Conservation (phyloP, 2,329 filamentous ascomycete genomes). For the Didymella arachidicola region DNA sequence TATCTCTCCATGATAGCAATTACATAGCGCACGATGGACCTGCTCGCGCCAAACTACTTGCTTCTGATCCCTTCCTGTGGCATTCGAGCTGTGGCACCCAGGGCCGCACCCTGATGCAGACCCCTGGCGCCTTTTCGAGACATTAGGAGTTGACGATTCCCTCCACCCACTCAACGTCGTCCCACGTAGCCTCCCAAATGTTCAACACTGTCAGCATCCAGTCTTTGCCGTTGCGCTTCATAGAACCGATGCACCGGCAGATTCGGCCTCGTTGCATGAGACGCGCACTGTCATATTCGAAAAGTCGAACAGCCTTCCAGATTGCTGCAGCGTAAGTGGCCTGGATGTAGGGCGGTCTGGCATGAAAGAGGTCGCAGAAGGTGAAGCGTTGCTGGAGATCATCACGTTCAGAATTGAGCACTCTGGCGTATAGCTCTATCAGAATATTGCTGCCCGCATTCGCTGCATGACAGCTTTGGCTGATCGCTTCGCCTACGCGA, state of each 20-base stretch:
- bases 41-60: not conserved
- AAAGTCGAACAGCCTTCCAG: conserved; percentile 57
- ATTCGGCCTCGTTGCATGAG: conserved; percentile 55
- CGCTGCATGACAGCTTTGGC: conserved; percentile 56
- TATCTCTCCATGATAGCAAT: not conserved
- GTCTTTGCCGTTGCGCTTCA: conserved; percentile 55
- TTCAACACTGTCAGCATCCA: conserved; percentile 59
- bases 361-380: conserved; percentile 69
- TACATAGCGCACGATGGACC: not conserved
- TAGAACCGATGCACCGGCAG: conserved; percentile 59
- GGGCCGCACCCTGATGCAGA: not conserved
- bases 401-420: conserved; percentile 66
- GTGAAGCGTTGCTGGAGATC: conserved; percentile 66
- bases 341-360: conserved; percentile 63
- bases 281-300: conserved; percentile 56
- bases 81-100: not conserved
- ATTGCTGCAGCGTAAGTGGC: conserved; percentile 53
- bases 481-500: conserved; percentile 67
- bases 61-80: not conserved
- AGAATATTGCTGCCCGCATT: conserved; percentile 59
- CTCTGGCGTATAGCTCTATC: conserved; percentile 70
- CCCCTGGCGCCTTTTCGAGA: conserved; percentile 5
- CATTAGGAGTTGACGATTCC: conserved; percentile 49
- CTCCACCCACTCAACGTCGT: conserved; percentile 62
- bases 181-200: conserved; percentile 62